Percentiles rank a stretch among this genome's conserved stretches.
Conservation (phyloP, 345 rosid species). For the Gossypium mustelinum region DNA sequence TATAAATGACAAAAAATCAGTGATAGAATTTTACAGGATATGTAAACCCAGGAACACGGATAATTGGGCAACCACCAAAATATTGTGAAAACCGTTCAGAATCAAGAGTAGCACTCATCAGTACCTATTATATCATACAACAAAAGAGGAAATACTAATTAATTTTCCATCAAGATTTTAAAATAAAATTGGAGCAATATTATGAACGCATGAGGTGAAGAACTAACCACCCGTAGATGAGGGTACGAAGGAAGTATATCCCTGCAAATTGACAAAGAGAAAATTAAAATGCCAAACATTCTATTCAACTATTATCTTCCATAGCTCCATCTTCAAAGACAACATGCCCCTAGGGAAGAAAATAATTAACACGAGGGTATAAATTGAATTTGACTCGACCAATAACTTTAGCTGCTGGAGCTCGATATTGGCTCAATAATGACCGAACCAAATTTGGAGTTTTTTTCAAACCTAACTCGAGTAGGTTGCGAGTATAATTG, state of each 20-base stretch:
- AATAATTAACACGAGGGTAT: neutral
- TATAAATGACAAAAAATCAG: neutral
- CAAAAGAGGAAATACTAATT: conserved; percentile 7
- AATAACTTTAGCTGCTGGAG: neutral
- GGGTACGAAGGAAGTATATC: conserved; percentile 83
- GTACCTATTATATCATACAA: conserved; percentile 41
- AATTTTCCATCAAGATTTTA: conserved; percentile 6
- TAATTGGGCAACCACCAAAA: conserved; percentile 93
- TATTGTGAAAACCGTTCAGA: conserved; percentile 83
- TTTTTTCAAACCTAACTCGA: neutral
- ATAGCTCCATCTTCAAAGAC: neutral
- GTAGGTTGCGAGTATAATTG: neutral
- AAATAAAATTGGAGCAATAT: neutral
- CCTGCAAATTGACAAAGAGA: conserved; percentile 45
- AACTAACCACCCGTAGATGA: conserved; percentile 87
- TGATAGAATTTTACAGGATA: conserved; percentile 57
- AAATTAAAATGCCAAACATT: conserved; percentile 4
- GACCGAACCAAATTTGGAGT: neutral
- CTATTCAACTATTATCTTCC: neutral
- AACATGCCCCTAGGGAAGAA: neutral
- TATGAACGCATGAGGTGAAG: neutral
- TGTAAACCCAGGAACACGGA: conserved; percentile 88
- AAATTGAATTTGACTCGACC: neutral
- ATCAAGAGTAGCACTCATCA: conserved; percentile 97
- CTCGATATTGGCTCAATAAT: neutral